phyloP scores from a whole-genome alignment of 306 rosid species.

The Cercis canadensis region DNA sequence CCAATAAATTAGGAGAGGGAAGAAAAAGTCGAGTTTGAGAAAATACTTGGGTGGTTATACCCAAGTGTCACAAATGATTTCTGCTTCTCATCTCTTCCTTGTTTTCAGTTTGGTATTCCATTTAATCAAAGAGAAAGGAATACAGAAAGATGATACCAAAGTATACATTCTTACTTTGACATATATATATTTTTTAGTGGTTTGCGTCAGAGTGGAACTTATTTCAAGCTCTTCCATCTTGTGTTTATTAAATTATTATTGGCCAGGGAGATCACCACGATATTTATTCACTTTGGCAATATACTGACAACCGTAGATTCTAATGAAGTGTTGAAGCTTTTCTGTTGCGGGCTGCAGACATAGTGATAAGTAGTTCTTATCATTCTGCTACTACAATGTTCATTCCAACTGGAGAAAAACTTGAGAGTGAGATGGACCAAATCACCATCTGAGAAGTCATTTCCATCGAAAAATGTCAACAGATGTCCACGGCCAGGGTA shows the following conservation, averaged over 20 bases:
- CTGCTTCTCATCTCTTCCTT: no score
- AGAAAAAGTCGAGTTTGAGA: no score
- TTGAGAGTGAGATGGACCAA: slow-evolving; percentile 28
- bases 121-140: no score
- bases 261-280: slow-evolving; percentile 59
- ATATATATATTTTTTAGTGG: no score
- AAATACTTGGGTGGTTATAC: no score
- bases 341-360: not conserved
- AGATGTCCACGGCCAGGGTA: not conserved
- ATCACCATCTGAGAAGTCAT: slow-evolving; percentile 22
- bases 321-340: slow-evolving; percentile 29
- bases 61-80: no score
- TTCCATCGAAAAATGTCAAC: not conserved
- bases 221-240: slow-evolving; percentile 9
- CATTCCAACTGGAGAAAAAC: not conserved
- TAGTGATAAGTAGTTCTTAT: not conserved
- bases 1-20: no score
- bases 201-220: no score
- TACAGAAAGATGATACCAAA: no score
- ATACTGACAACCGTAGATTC: not conserved
- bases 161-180: no score
- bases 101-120: no score
- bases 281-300: slow-evolving; percentile 53
- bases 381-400: slow-evolving; percentile 19
- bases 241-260: slow-evolving; percentile 30